Evolutionary conservation across 1,284 basidiomycete species (phyloP).

Genomic region (Heterobasidion irregulare): DNA sequence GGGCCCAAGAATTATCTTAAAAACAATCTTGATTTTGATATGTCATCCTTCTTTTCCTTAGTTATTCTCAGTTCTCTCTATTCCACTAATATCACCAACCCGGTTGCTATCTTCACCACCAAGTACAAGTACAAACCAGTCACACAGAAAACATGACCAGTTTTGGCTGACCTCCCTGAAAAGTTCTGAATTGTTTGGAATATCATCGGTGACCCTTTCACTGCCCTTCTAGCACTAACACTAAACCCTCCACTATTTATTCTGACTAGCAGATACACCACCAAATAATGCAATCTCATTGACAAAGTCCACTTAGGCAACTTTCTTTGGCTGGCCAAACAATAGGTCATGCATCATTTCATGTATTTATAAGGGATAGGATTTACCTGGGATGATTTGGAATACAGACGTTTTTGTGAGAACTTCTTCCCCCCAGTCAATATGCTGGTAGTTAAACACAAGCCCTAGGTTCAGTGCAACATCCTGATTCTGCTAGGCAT

Average conservation of each 20-base stretch:
- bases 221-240: not conserved
- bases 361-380: too few species aligned
- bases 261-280: not conserved
- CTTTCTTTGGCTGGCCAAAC: constrained; percentile 11
- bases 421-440: too few species aligned
- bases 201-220: not conserved
- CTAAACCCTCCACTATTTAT: not conserved
- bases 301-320: not conserved
- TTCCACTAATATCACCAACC: not conserved
- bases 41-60: not conserved
- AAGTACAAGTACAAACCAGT: not conserved
- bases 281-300: not conserved
- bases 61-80: not conserved
- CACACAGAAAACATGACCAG: not conserved
- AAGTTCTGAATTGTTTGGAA: not conserved
- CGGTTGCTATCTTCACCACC: not conserved
- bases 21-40: too few species aligned
- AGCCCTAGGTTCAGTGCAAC: not conserved
- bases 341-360: too few species aligned
- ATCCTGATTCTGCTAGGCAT: not conserved
- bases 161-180: not conserved
- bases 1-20: too few species aligned
- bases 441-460: not conserved
- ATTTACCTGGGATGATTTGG: too few species aligned
- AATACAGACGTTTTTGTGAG: too few species aligned